phyloP scores from a whole-genome alignment of 2,329 filamentous ascomycete species.

The Elsinoe ampelina region DNA sequence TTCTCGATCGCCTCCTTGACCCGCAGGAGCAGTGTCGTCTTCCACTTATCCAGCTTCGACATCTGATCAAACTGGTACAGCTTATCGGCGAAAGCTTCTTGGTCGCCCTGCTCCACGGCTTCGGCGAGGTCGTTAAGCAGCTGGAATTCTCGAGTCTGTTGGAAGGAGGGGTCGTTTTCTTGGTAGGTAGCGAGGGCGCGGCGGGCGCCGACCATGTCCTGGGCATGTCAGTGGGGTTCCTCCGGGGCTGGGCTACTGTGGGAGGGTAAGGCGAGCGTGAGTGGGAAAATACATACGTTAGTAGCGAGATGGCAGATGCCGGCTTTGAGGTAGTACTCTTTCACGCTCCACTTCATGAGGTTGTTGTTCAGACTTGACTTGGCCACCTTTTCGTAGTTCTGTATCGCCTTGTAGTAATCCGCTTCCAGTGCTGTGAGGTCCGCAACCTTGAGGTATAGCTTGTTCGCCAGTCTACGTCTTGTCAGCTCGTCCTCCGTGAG shows the following conservation, averaged over 20 bases:
- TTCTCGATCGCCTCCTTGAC: constrained; percentile 78
- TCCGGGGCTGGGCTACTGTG: neutral
- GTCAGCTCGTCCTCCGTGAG: neutral
- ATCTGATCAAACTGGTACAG: constrained; percentile 84
- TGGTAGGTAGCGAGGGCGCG: constrained; percentile 74
- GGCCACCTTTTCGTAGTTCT: constrained; percentile 76
- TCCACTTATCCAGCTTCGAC: constrained; percentile 94
- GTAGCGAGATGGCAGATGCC: constrained; percentile 78
- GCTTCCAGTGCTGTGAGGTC: constrained; percentile 73
- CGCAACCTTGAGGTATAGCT: constrained; percentile 84
- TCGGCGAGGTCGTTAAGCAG: constrained; percentile 68
- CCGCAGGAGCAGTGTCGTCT: constrained; percentile 73
- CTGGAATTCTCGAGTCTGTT: constrained; percentile 68
- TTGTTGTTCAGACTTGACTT: constrained; percentile 71
- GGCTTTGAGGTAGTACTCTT: constrained; percentile 91
- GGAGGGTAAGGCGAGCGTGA: neutral
- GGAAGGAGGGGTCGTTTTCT: constrained; percentile 70
- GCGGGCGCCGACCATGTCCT: constrained; percentile 68
- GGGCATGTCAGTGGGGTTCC: neutral
- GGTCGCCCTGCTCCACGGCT: constrained; percentile 66
- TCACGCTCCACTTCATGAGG: constrained; percentile 86
- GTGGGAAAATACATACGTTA: constrained; percentile 30
- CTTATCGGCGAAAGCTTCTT: constrained; percentile 76
- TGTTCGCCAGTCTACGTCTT: constrained; percentile 68
- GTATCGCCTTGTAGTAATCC: constrained; percentile 77